Conservation (phyloP, 495 filamentous ascomycete species). For the Elasticomyces elasticus region DNA sequence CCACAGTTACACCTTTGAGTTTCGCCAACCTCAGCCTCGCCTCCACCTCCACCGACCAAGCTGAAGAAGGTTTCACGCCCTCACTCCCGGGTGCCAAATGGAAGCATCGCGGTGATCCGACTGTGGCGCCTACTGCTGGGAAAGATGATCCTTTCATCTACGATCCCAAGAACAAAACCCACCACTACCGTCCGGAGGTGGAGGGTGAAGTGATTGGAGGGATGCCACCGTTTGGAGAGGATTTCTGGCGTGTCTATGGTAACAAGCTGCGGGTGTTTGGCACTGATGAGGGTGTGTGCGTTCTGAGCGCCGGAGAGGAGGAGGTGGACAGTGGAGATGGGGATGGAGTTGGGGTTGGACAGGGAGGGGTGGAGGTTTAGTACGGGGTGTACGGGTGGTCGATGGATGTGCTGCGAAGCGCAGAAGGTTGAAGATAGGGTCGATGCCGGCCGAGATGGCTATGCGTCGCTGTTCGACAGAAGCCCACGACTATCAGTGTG, state of each 20-base stretch:
- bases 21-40: background rate
- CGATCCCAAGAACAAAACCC: conserved; percentile 4
- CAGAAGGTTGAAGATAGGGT: no score
- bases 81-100: conserved; percentile 9
- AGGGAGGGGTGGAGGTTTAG: conserved; percentile 10
- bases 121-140: background rate
- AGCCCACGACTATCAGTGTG: no score
- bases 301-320: conserved; percentile 20
- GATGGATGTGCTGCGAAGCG: no score
- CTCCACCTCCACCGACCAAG: background rate
- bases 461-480: no score
- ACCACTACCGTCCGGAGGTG: background rate
- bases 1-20: no score
- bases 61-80: conserved; percentile 6
- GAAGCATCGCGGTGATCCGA: conserved; percentile 17
- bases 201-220: conserved; percentile 7
- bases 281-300: conserved; percentile 46
- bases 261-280: conserved; percentile 61
- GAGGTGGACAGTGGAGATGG: background rate
- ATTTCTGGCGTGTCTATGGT: conserved; percentile 53
- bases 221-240: conserved; percentile 41
- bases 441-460: no score
- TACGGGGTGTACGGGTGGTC: no score
- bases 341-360: conserved; percentile 6
- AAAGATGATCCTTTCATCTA: conserved; percentile 5